phyloP scores from a whole-genome alignment of 768 basidiomycete genomes.

The Mycena maculata region DNA sequence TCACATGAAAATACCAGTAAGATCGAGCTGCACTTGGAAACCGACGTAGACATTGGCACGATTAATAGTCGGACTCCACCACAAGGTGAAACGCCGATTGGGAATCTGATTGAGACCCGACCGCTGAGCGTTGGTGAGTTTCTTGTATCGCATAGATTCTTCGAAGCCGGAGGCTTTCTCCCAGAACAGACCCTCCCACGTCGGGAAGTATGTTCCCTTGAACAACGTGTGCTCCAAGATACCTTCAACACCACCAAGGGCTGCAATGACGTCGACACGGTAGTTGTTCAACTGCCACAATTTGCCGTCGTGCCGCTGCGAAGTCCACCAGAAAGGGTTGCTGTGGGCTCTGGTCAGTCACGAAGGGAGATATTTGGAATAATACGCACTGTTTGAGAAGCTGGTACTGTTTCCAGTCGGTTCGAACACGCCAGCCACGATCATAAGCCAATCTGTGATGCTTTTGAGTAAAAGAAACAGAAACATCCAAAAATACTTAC shows the following conservation, averaged over 20 bases:
- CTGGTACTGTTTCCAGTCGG: slow-evolving; percentile 98
- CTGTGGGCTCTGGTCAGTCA: slow-evolving; percentile 48
- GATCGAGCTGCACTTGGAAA: slow-evolving; percentile 99
- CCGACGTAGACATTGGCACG: slow-evolving; percentile 99
- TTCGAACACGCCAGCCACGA: slow-evolving; percentile 98
- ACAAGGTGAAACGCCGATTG: slow-evolving; percentile 98
- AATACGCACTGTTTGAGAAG: slow-evolving; percentile 83
- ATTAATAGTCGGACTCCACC: slow-evolving; percentile 99
- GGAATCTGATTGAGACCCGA: slow-evolving; percentile 98
- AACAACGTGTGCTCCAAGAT: slow-evolving; percentile 97
- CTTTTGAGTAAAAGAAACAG: slow-evolving; percentile 3
- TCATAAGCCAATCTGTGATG: slow-evolving; percentile 87
- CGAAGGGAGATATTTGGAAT: background rate
- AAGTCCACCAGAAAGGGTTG: slow-evolving; percentile 99
- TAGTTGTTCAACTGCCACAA: slow-evolving; percentile 98
- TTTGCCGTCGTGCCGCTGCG: slow-evolving; percentile 95
- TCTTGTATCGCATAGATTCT: slow-evolving; percentile 95
- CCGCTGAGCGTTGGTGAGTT: slow-evolving; percentile 97
- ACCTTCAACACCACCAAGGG: slow-evolving; percentile 94
- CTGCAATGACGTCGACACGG: slow-evolving; percentile 98
- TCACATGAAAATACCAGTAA: slow-evolving; percentile 95
- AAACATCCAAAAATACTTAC: slow-evolving; percentile 50
- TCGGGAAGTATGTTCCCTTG: slow-evolving; percentile 98
- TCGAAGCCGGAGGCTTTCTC: slow-evolving; percentile 98
- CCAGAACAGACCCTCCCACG: slow-evolving; percentile 99